Percentiles rank a stretch among this genome's conserved stretches.
Evolutionary conservation across 768 basidiomycete genomes (phyloP).

Genomic region (Sarcodon sp.): DNA sequence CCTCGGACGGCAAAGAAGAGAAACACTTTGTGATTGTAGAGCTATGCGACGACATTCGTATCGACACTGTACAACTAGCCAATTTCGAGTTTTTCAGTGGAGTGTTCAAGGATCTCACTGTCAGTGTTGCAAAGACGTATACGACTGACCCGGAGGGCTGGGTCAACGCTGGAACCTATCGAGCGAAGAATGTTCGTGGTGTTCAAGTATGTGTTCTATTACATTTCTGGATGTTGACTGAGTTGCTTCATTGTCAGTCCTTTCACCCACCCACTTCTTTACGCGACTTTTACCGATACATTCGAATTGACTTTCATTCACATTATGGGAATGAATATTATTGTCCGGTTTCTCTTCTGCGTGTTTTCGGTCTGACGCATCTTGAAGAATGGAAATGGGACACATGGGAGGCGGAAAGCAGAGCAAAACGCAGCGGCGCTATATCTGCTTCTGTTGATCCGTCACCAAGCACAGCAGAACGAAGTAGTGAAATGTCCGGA

Average conservation of each 20-base stretch:
- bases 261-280: constrained; percentile 68
- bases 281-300: constrained; percentile 82
- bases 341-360: constrained; percentile 85
- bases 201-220: constrained; percentile 54
- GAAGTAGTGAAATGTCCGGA: not conserved
- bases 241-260: constrained; percentile 29
- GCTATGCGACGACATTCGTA: constrained; percentile 93
- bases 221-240: not conserved
- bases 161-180: constrained; percentile 65
- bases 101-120: constrained; percentile 83
- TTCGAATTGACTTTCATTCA: constrained; percentile 87
- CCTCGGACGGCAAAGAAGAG: constrained; percentile 14
- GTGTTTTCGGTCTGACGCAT: constrained; percentile 93
- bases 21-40: constrained; percentile 84
- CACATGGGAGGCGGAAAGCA: constrained; percentile 63
- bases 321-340: constrained; percentile 95
- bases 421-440: constrained; percentile 7
- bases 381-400: constrained; percentile 96
- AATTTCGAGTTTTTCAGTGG: constrained; percentile 98
- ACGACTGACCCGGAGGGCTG: constrained; percentile 25
- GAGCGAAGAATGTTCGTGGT: constrained; percentile 83
- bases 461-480: not conserved
- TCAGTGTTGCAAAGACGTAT: constrained; percentile 51
- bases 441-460: constrained; percentile 4
- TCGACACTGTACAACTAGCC: constrained; percentile 92